Evolutionary conservation across 176 grass and related monocot genomes (phyloP).

Genomic region (Juncus effusus): DNA sequence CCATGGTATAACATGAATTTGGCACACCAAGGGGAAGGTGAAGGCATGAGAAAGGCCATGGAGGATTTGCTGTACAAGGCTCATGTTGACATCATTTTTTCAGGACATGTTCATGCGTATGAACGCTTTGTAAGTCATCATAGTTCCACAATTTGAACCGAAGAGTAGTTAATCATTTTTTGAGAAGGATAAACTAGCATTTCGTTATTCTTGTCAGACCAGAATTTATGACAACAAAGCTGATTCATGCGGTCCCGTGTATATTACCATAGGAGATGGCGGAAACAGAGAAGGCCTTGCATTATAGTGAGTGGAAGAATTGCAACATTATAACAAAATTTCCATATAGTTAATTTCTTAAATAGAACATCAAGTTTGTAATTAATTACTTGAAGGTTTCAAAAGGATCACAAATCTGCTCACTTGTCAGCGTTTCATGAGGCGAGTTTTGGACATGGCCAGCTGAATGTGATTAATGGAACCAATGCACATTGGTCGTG

Average conservation of each 20-base stretch:
- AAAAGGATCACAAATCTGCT: slow-evolving; percentile 58
- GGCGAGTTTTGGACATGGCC: slow-evolving; percentile 86
- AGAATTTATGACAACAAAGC: slow-evolving; percentile 63
- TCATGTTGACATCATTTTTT: slow-evolving; percentile 71
- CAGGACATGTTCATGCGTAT: slow-evolving; percentile 86
- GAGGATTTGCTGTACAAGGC: slow-evolving; percentile 57
- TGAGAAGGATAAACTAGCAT: neutral
- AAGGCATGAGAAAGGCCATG: slow-evolving; percentile 73
- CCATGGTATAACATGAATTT: slow-evolving; percentile 94
- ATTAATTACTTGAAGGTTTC: slow-evolving; percentile 37
- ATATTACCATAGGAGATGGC: slow-evolving; percentile 92
- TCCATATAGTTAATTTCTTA: neutral
- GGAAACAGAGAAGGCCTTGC: slow-evolving; percentile 97
- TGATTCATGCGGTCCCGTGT: slow-evolving; percentile 58
- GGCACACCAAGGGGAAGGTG: slow-evolving; percentile 72
- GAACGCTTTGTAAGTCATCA: slow-evolving; percentile 93
- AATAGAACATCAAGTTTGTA: neutral
- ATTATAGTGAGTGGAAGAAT: slow-evolving; percentile 46
- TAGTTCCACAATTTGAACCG: too few relatives aligned
- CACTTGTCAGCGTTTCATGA: slow-evolving; percentile 52
- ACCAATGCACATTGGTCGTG: slow-evolving; percentile 76
- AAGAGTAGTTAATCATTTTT: neutral
- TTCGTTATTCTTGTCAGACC: slow-evolving; percentile 25
- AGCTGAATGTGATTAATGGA: slow-evolving; percentile 56
- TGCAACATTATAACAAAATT: neutral